These are phyloP conservation scores for Curvularia spicifera DNA, from an alignment of 2,329 filamentous ascomycete species.

Conservation along the genomic window DNA sequence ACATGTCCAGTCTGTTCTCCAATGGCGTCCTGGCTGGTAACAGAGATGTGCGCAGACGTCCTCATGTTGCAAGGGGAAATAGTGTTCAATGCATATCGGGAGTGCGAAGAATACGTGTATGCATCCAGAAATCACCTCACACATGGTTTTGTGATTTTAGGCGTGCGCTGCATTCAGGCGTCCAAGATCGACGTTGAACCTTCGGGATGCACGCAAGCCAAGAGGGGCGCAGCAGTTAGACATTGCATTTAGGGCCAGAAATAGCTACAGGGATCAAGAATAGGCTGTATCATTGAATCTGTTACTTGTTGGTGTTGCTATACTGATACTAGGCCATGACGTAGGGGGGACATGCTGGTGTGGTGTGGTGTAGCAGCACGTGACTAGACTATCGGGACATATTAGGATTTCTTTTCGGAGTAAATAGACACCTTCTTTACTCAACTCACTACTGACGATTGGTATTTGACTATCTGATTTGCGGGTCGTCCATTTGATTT, in stretches of 20 bases:
- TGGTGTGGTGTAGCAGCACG: not conserved
- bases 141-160: not conserved
- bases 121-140: not conserved
- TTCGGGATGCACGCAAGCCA: constrained; percentile 14
- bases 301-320: not conserved
- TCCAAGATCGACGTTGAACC: constrained; percentile 11
- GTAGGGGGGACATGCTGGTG: not conserved
- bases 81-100: not conserved
- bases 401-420: too few species aligned
- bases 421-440: too few species aligned
- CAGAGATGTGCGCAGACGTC: not conserved
- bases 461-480: too few species aligned
- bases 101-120: not conserved
- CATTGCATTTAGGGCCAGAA: not conserved
- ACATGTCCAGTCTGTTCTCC: not conserved
- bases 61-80: not conserved
- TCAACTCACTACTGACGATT: too few species aligned
- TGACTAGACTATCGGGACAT: too few species aligned
- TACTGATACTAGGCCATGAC: not conserved
- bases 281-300: not conserved
- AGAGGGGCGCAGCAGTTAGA: constrained; percentile 24
- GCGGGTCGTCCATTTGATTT: too few species aligned
- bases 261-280: not conserved
- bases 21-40: not conserved
- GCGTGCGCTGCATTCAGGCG: constrained; percentile 13